Percentiles rank a stretch among this genome's conserved stretches.
Evolutionary conservation across 208 protist species (phyloP).

Genomic region (Trypanosoma vivax): DNA sequence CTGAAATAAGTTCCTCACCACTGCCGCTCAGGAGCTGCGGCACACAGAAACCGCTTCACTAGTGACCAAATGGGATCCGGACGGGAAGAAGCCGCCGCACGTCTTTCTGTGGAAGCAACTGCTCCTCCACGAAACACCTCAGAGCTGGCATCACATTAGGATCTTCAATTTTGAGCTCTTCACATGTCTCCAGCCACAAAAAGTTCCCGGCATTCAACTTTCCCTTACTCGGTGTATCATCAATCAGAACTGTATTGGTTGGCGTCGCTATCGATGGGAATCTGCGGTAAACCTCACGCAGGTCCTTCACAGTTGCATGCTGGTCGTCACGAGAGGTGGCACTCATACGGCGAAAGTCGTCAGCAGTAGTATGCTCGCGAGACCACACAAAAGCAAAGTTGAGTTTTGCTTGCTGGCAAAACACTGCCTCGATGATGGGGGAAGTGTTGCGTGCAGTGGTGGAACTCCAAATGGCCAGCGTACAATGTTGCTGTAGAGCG

Average conservation of each 20-base stretch:
- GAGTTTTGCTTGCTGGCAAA: slow-evolving; percentile 20
- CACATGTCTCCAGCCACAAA: slow-evolving; percentile 75
- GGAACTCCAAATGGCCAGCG: slow-evolving; percentile 84
- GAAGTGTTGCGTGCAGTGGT: slow-evolving; percentile 79
- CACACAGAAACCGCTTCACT: slow-evolving; percentile 4
- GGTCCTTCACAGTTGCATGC: slow-evolving; percentile 83
- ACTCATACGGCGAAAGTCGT: slow-evolving; percentile 70
- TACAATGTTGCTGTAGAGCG: slow-evolving; percentile 62
- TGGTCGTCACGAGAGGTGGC: slow-evolving; percentile 45
- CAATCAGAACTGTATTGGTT: slow-evolving; percentile 74
- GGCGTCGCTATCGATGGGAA: slow-evolving; percentile 59
- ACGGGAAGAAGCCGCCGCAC: slow-evolving; percentile 70
- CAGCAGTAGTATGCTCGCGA: slow-evolving; percentile 72
- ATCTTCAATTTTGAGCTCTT: slow-evolving; percentile 40
- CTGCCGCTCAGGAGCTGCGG: no score
- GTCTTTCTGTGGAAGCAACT: slow-evolving; percentile 50
- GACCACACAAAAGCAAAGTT: slow-evolving; percentile 82
- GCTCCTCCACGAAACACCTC: slow-evolving; percentile 55
- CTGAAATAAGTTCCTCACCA: no score
- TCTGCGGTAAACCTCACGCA: slow-evolving; percentile 44
- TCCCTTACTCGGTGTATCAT: slow-evolving; percentile 85
- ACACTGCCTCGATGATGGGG: slow-evolving; percentile 72
- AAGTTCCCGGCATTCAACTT: slow-evolving; percentile 73
- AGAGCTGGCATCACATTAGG: slow-evolving; percentile 40
- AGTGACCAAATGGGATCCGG: slow-evolving; percentile 37